Evolutionary conservation across 2,329 filamentous ascomycete species (phyloP), one percentile per base, ranked within the genome.

Genomic region (Fusarium sp.): DNA sequence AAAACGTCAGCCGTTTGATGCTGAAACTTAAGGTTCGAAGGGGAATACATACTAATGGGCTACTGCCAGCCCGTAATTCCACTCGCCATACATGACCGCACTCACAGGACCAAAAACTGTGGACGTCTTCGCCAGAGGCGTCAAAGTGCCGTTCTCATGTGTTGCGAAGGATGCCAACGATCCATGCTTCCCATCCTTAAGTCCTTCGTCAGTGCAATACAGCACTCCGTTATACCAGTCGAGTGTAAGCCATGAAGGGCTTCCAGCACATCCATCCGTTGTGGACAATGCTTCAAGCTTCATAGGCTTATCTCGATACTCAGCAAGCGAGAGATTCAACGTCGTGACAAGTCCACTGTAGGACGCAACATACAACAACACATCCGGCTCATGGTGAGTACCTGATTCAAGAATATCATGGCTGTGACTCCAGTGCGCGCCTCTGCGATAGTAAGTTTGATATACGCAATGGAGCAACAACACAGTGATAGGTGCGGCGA

Each of bases 121-220:
- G 39, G 71, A 68, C 38, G 80, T 62, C 49, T 76, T 79, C 68
- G 80, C 78, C 18, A 87, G 74, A 60, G 76, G 75, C 20, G 78
- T 78, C 63, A 88, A 77, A 3, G 70, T 78, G 5, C 85, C 85
- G 63, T 84, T 78, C 7, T 67, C 45, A 31, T 75, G 79, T 22
- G 82, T 81, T 35, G 73, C 74, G 63, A 86, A 83, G 7, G 83
- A 81, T 14, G 79, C 78, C 63, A 92, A 79, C 4, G 84, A 83
- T 55, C 87, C 88, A 68, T 87, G 57, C 35, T 27, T 84, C n/a
- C 80, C 76, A 8, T 78, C 71, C 27, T 78, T 77, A 47, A 86
- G 80, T 27, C 85, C 87, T 82, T 92, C 90, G 72, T 92, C 86
- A 47, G 88, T 74, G 79, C 90, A 92, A 80, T 88, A 90, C 15